Percentiles rank a stretch among this genome's conserved stretches.
Conservation (phyloP, 2,329 filamentous ascomycete genomes). For the Neonectria punicea region DNA sequence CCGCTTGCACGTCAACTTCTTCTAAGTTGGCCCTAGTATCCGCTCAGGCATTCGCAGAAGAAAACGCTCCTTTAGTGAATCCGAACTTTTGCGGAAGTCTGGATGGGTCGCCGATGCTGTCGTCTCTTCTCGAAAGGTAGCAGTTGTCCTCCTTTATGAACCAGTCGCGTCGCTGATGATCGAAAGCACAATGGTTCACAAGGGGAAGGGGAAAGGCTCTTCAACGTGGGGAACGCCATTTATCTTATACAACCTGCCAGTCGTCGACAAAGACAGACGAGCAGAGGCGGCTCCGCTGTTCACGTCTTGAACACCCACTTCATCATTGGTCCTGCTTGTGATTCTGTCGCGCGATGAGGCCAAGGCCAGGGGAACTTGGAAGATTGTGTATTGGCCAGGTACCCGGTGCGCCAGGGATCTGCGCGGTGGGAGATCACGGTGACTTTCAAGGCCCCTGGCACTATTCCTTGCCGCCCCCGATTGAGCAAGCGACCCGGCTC, state of each 20-base stretch:
- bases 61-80: conserved; percentile 17
- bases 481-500: conserved; percentile 36
- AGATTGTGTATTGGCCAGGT: conserved; percentile 34
- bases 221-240: conserved; percentile 32
- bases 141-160: conserved; percentile 2
- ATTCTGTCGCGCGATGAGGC: conserved; percentile 29
- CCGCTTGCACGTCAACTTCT: conserved; percentile 24
- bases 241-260: conserved; percentile 38
- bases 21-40: conserved; percentile 23
- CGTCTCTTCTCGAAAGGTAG: neutral
- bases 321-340: conserved; percentile 28
- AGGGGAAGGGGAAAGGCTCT: conserved; percentile 1
- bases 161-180: neutral
- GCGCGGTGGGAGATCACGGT: conserved; percentile 27
- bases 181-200: neutral
- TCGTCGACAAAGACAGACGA: conserved; percentile 15
- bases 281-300: conserved; percentile 34
- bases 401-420: conserved; percentile 21
- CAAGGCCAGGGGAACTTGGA: conserved; percentile 17
- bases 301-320: conserved; percentile 23
- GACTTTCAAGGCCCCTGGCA: conserved; percentile 26
- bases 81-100: neutral
- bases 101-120: neutral
- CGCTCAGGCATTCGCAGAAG: conserved; percentile 27
- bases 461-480: conserved; percentile 27